Evolutionary conservation across 805 yeast species (phyloP).

Genomic region (Lachancea thermotolerans): DNA sequence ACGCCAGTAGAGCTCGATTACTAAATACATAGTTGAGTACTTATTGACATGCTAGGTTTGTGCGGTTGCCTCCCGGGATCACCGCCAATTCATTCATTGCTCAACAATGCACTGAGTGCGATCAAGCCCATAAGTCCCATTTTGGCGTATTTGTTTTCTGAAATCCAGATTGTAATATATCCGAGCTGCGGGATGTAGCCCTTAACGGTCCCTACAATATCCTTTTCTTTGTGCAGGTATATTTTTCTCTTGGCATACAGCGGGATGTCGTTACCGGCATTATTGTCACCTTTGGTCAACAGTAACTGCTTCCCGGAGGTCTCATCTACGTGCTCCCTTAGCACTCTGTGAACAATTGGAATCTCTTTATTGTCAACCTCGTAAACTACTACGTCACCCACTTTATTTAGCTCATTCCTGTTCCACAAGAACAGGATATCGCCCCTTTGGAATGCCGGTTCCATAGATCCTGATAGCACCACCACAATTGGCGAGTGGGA

Average conservation of each 20-base stretch:
- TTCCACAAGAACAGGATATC: slow-evolving; percentile 91
- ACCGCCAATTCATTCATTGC: slow-evolving; percentile 38
- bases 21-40: slow-evolving; percentile 9
- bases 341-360: slow-evolving; percentile 95
- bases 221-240: slow-evolving; percentile 69
- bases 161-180: slow-evolving; percentile 81
- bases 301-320: slow-evolving; percentile 49
- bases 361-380: slow-evolving; percentile 71
- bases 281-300: slow-evolving; percentile 94
- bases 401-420: slow-evolving; percentile 54
- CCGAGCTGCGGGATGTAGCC: slow-evolving; percentile 88
- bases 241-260: slow-evolving; percentile 70
- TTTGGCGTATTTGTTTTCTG: slow-evolving; percentile 81
- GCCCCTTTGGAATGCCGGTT: slow-evolving; percentile 98
- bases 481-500: slow-evolving; percentile 93
- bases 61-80: too few species aligned
- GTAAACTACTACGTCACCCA: slow-evolving; percentile 93
- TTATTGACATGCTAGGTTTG: too few species aligned
- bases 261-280: slow-evolving; percentile 83
- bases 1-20: slow-evolving; percentile 32
- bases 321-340: slow-evolving; percentile 60
- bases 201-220: slow-evolving; percentile 86
- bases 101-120: slow-evolving; percentile 61
- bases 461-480: slow-evolving; percentile 97
- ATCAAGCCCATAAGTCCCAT: slow-evolving; percentile 68